These are phyloP conservation scores for Incumbomyces lentus DNA, from an alignment of 2,329 filamentous ascomycete genomes.

Conservation along the genomic window DNA sequence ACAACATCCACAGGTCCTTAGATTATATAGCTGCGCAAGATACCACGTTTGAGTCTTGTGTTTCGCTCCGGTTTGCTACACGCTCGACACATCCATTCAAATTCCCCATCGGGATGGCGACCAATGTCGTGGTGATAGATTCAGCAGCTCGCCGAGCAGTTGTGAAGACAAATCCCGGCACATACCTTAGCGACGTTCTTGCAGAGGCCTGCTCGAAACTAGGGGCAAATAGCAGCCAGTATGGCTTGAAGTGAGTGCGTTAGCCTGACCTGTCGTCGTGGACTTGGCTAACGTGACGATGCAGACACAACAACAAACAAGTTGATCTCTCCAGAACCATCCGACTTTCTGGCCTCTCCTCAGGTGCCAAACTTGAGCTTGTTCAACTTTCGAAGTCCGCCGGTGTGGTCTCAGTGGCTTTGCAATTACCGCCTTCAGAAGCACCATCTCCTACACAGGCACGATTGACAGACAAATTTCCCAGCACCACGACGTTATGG, in stretches of 20 bases:
- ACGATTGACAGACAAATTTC: conserved; percentile 72
- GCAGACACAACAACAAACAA: conserved; percentile 68
- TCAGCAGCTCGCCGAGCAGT: conserved; percentile 64
- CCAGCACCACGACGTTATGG: conserved; percentile 83
- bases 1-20: too few relatives aligned
- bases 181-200: conserved; percentile 72
- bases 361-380: conserved; percentile 86
- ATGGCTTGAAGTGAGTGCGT: conserved; percentile 61
- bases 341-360: conserved; percentile 67
- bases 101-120: conserved; percentile 53
- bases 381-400: conserved; percentile 78
- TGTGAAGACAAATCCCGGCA: conserved; percentile 73
- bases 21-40: too few relatives aligned
- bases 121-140: conserved; percentile 80
- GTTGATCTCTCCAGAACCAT: conserved; percentile 79
- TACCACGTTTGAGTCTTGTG: not conserved
- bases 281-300: conserved; percentile 4
- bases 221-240: conserved; percentile 60
- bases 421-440: conserved; percentile 70
- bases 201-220: conserved; percentile 81
- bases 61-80: not conserved
- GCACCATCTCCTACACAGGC: conserved; percentile 51
- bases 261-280: not conserved
- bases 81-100: not conserved
- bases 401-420: conserved; percentile 74